phyloP scores from a whole-genome alignment of 495 filamentous ascomycete genomes.

The Penicillium longicatenatum region DNA sequence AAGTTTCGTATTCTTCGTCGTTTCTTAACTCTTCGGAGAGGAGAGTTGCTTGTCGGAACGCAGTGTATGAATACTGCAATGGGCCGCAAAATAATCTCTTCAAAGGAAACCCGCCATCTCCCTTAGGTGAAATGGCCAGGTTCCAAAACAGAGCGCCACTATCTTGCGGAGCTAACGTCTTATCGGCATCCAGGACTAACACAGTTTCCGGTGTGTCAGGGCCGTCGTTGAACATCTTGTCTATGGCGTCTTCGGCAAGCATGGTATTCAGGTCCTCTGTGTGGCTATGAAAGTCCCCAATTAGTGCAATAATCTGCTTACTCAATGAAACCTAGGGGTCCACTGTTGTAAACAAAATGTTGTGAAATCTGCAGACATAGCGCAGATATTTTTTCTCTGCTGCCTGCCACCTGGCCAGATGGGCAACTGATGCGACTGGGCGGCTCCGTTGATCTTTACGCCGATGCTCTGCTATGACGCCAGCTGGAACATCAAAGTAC shows the following conservation, averaged over 20 bases:
- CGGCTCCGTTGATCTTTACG: conserved; percentile 43
- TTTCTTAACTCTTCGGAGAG: conserved; percentile 53
- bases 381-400: conserved; percentile 52
- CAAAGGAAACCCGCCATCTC: too few relatives aligned
- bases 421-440: conserved; percentile 30
- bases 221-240: neutral
- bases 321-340: conserved; percentile 4
- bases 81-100: too few relatives aligned
- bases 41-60: conserved; percentile 57
- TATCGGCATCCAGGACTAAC: too few relatives aligned
- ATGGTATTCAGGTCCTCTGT: conserved; percentile 43
- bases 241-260: conserved; percentile 36
- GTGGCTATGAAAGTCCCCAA: conserved; percentile 45
- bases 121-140: too few relatives aligned
- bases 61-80: neutral
- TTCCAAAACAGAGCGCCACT: too few relatives aligned
- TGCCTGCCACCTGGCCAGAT: conserved; percentile 56
- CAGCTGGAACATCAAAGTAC: conserved; percentile 53
- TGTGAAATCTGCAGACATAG: conserved; percentile 45
- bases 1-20: conserved; percentile 46
- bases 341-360: conserved; percentile 49
- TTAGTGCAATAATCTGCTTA: conserved; percentile 22
- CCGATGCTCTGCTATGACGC: conserved; percentile 38
- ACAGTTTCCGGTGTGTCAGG: too few relatives aligned
- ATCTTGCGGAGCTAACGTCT: too few relatives aligned